phyloP scores from a whole-genome alignment of 257 asterid genomes.

The Dorcoceras hygrometricum region DNA sequence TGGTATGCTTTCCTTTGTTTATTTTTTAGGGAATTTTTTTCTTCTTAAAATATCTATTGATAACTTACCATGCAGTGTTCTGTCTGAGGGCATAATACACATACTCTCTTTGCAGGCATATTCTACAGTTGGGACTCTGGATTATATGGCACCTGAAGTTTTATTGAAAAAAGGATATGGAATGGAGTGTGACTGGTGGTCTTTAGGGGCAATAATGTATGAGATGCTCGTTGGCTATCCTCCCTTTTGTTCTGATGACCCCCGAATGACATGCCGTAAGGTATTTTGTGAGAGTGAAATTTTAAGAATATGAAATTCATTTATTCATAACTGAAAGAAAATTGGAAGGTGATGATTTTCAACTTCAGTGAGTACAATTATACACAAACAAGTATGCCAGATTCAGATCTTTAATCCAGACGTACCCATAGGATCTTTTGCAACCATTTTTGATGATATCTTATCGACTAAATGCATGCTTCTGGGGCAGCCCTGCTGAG shows the following conservation, averaged over 20 bases:
- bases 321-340: no score
- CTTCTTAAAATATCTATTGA: not conserved
- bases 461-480: not conserved
- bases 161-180: conserved; percentile 93
- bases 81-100: not conserved
- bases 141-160: conserved; percentile 98
- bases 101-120: conserved; percentile 58
- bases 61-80: not conserved
- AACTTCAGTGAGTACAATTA: no score
- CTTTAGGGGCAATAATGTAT: conserved; percentile 86
- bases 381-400: no score
- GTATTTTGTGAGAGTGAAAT: conserved; percentile 31
- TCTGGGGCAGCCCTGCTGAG: not conserved
- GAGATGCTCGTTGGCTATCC: conserved; percentile 97
- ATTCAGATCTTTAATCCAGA: not conserved
- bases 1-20: conserved; percentile 42
- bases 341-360: not conserved
- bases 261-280: conserved; percentile 98
- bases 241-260: conserved; percentile 97
- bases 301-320: not conserved
- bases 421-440: not conserved
- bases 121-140: conserved; percentile 96
- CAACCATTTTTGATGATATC: not conserved
- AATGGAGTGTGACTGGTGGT: conserved; percentile 99
- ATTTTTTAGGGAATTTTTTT: not conserved